These are phyloP conservation scores for Mortierella sp. DNA, from an alignment of 371 early-diverging fungal species.

Conservation along the genomic window DNA sequence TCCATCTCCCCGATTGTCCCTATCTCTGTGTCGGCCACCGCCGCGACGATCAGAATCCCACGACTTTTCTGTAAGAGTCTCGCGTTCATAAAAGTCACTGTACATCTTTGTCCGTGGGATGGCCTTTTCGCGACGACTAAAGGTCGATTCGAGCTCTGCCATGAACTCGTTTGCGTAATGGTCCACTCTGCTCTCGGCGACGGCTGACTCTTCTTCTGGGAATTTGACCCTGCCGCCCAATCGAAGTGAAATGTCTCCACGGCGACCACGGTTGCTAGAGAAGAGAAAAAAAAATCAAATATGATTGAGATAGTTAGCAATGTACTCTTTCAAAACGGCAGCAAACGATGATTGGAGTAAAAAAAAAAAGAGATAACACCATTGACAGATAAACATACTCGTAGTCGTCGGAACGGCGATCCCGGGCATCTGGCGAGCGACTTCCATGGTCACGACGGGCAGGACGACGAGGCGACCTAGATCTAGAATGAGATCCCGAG, in stretches of 20 bases:
- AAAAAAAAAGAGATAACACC: neutral
- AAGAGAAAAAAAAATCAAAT: neutral
- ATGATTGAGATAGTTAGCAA: neutral
- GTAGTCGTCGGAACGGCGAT: constrained; percentile 31
- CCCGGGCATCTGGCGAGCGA: constrained; percentile 37
- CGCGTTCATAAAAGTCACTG: constrained; percentile 53
- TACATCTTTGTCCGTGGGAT: constrained; percentile 51
- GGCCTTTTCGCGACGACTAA: constrained; percentile 37
- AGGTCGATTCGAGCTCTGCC: constrained; percentile 49
- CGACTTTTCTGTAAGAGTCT: constrained; percentile 29
- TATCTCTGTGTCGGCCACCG: neutral
- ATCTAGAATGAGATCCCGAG: constrained; percentile 22
- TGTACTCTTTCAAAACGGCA: too few species aligned
- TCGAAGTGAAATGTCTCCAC: constrained; percentile 50
- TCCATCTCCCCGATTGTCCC: neutral
- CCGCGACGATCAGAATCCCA: neutral
- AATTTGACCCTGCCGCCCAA: constrained; percentile 38
- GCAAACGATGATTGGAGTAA: neutral
- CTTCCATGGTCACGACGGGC: constrained; percentile 29
- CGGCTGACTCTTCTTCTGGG: constrained; percentile 15
- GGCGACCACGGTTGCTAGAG: constrained; percentile 48
- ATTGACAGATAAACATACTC: constrained; percentile 19
- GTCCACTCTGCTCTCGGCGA: constrained; percentile 19
- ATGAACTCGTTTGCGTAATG: constrained; percentile 40
- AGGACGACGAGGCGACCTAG: constrained; percentile 25